phyloP scores from a whole-genome alignment of 2,329 filamentous ascomycete genomes.

The Exophiala oligosperma region DNA sequence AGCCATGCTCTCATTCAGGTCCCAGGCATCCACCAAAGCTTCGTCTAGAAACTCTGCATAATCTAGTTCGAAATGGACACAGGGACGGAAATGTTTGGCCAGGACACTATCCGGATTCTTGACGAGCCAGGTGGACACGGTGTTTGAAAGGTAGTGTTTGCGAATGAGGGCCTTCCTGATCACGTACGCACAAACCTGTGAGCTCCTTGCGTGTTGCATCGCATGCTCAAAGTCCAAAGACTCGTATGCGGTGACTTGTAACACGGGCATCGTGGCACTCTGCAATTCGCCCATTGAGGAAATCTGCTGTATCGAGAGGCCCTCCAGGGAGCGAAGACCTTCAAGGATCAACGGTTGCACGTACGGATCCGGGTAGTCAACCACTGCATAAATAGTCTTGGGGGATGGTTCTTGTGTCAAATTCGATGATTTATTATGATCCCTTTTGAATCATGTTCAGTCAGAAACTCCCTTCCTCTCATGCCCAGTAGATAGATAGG shows the following conservation, averaged over 20 bases:
- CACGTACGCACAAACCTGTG: conserved; percentile 83
- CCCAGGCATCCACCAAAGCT: conserved; percentile 84
- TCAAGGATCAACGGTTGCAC: conserved; percentile 81
- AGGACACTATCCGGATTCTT: conserved; percentile 77
- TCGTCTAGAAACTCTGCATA: conserved; percentile 97
- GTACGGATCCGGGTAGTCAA: conserved; percentile 85
- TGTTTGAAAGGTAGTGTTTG: conserved; percentile 89
- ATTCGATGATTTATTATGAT: conserved; percentile 6
- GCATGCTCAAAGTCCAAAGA: conserved; percentile 79
- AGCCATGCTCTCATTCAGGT: conserved; percentile 75
- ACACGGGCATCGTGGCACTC: conserved; percentile 49
- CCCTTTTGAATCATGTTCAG: conserved; percentile 7
- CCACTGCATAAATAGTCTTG: conserved; percentile 63
- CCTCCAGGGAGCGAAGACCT: conserved; percentile 66
- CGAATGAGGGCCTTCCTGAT: conserved; percentile 95
- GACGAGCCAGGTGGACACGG: conserved; percentile 78
- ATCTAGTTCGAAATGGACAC: conserved; percentile 88
- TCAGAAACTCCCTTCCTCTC: no score
- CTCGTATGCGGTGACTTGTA: conserved; percentile 88
- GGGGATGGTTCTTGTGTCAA: neutral
- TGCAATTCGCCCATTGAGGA: conserved; percentile 50
- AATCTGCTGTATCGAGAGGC: conserved; percentile 57
- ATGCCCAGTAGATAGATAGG: neutral
- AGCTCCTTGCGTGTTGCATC: conserved; percentile 59
- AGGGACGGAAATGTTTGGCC: conserved; percentile 68